Evolutionary conservation across 2,329 filamentous ascomycete genomes (phyloP).

Genomic region (Knufia fluminis): DNA sequence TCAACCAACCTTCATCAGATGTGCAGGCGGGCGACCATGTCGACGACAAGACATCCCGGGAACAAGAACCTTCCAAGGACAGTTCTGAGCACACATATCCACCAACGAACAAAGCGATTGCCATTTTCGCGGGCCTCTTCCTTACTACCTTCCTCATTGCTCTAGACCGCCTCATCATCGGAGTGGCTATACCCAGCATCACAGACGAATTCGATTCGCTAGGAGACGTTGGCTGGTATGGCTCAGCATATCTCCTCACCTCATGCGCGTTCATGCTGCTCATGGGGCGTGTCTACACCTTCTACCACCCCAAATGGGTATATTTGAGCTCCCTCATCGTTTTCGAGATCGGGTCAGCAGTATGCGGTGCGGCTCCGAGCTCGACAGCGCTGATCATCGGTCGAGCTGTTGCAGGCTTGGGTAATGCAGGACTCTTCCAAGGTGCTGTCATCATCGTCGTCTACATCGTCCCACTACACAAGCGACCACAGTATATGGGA

Average conservation of each 20-base stretch:
- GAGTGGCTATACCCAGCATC: constrained; percentile 29
- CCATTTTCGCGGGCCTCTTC: constrained; percentile 6
- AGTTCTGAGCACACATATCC: constrained; percentile 2
- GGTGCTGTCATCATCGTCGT: constrained; percentile 38
- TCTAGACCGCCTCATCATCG: constrained; percentile 25
- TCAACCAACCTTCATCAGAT: too few relatives aligned
- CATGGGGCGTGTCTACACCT: constrained; percentile 32
- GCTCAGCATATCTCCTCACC: constrained; percentile 22
- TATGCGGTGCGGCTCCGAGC: constrained; percentile 26
- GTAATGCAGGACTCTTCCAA: constrained; percentile 26
- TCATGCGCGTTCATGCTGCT: constrained; percentile 23
- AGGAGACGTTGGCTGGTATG: constrained; percentile 23
- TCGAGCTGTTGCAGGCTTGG: constrained; percentile 28
- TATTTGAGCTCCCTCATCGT: constrained; percentile 26
- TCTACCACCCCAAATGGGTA: constrained; percentile 28
- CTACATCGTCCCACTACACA: constrained; percentile 26
- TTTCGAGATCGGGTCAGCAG: constrained; percentile 28
- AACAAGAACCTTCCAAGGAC: too few relatives aligned
- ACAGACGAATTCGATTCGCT: constrained; percentile 24
- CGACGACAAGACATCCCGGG: too few relatives aligned
- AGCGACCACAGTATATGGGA: constrained; percentile 29
- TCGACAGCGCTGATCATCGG: constrained; percentile 27
- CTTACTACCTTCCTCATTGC: constrained; percentile 8
- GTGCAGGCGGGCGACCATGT: too few relatives aligned
- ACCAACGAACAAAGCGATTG: not conserved